Conservation (phyloP, 495 filamentous ascomycete species). For the Neurospora sp. region DNA sequence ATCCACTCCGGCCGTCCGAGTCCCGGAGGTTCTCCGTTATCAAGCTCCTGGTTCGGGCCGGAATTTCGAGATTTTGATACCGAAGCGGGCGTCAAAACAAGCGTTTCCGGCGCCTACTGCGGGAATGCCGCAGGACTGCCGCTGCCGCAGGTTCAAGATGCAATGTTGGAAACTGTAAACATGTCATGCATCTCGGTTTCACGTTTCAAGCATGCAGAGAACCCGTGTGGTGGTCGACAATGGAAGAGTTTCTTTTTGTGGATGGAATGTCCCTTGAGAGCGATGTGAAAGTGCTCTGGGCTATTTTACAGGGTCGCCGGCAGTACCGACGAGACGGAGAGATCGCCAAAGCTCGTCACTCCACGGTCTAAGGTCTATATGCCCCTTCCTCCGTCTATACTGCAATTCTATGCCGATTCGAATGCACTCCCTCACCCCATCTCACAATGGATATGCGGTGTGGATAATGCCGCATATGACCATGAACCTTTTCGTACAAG, state of each 20-base stretch:
- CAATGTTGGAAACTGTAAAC: background rate
- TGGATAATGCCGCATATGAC: conserved; percentile 12
- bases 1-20: background rate
- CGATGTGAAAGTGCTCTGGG: conserved; percentile 17
- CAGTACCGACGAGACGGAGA: conserved; percentile 20
- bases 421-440: conserved; percentile 20
- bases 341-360: conserved; percentile 16
- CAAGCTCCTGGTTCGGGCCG: background rate
- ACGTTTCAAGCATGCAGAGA: background rate
- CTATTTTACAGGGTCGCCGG: conserved; percentile 24
- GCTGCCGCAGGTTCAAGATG: background rate
- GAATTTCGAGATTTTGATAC: background rate
- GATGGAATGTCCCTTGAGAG: conserved; percentile 14
- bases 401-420: conserved; percentile 25
- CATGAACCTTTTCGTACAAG: conserved; percentile 21
- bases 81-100: background rate
- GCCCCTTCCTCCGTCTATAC: conserved; percentile 23
- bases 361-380: conserved; percentile 28
- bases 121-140: background rate
- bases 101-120: background rate
- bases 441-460: conserved; percentile 13
- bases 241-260: conserved; percentile 18
- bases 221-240: conserved; percentile 4
- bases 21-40: background rate
- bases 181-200: background rate